Evolutionary conservation across 768 basidiomycete species (phyloP).

Genomic region (Rossbeevera mucosa): DNA sequence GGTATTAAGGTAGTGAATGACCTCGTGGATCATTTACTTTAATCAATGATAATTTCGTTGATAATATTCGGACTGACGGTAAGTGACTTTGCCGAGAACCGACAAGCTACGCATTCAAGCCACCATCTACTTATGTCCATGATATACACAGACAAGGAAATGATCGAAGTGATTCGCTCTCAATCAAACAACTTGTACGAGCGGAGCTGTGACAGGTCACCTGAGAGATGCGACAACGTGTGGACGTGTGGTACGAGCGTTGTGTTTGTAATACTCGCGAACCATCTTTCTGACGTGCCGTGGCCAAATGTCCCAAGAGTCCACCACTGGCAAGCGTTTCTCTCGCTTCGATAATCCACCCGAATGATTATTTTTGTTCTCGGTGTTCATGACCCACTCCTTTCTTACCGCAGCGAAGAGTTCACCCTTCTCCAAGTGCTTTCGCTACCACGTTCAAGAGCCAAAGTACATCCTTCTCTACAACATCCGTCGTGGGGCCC

Average conservation of each 20-base stretch:
- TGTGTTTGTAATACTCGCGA: constrained; percentile 8
- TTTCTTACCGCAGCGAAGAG: neutral
- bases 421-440: neutral
- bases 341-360: neutral
- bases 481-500: constrained; percentile 2
- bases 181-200: constrained; percentile 1
- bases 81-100: constrained; percentile 15
- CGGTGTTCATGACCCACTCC: neutral
- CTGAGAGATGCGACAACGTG: constrained; percentile 11
- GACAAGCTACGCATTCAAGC: constrained; percentile 9
- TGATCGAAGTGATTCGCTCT: constrained; percentile 8
- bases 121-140: constrained; percentile 13
- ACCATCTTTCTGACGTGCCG: constrained; percentile 10
- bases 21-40: constrained; percentile 25
- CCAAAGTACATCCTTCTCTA: constrained; percentile 1
- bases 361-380: constrained; percentile 1
- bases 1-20: constrained; percentile 15
- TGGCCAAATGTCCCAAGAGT: neutral
- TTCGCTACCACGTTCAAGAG: neutral
- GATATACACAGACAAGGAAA: constrained; percentile 6
- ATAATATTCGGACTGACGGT: constrained; percentile 15
- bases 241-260: constrained; percentile 15
- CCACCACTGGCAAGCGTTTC: neutral
- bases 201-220: constrained; percentile 7
- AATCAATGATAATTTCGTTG: constrained; percentile 17